Conservation (phyloP, 306 rosid species). For the Dryas drummondii region DNA sequence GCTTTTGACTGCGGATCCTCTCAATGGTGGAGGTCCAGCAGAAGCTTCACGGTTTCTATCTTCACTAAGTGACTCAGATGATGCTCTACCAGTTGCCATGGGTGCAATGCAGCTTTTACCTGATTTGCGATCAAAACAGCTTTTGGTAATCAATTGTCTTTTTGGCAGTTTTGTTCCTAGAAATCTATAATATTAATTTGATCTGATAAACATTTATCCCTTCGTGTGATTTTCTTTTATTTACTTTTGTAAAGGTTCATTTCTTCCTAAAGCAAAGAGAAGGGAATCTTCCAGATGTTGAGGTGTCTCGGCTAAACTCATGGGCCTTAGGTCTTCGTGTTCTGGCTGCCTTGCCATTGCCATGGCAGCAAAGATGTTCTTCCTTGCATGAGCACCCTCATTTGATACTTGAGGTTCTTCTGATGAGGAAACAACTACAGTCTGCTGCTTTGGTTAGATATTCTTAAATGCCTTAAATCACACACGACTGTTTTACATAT, state of each 20-base stretch:
- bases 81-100: constrained; percentile 98
- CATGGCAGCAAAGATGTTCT: constrained; percentile 99
- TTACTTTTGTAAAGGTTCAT: constrained; percentile 67
- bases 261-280: constrained; percentile 96
- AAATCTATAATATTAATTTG: constrained; percentile 16
- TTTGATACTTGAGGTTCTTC: constrained; percentile 84
- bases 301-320: constrained; percentile 89
- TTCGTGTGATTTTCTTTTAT: constrained; percentile 26
- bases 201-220: constrained; percentile 24
- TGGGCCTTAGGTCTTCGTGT: constrained; percentile 99
- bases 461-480: constrained; percentile 19
- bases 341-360: constrained; percentile 84
- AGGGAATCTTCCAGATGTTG: constrained; percentile 83
- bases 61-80: constrained; percentile 85
- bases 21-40: constrained; percentile 97
- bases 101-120: constrained; percentile 99
- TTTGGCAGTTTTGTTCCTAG: constrained; percentile 3
- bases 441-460: constrained; percentile 78
- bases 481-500: constrained; percentile 10
- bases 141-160: constrained; percentile 60
- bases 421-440: constrained; percentile 95
- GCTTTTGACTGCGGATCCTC: constrained; percentile 98
- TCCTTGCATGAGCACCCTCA: constrained; percentile 95
- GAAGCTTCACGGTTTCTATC: constrained; percentile 99
- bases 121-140: constrained; percentile 94